phyloP scores from a whole-genome alignment of 2,329 filamentous ascomycete genomes.

The Arthrobotrys conoides region DNA sequence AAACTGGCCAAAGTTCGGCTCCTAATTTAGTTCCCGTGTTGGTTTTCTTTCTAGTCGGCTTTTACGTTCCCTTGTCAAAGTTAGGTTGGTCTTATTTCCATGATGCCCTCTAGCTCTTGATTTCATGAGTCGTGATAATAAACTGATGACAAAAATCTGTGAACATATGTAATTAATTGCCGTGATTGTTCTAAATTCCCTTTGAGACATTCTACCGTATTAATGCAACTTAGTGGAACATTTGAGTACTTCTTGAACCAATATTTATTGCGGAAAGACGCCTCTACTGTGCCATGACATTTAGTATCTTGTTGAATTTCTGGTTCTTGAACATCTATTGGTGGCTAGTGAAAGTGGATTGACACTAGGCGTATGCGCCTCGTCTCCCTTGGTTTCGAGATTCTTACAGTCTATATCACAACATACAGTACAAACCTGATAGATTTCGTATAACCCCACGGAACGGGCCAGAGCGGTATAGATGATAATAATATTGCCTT shows the following conservation, averaged over 20 bases:
- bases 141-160: background rate
- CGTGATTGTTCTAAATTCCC: constrained; percentile 40
- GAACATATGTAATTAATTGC: constrained; percentile 10
- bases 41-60: constrained; percentile 13
- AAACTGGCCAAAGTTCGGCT: constrained; percentile 40
- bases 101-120: too few relatives aligned
- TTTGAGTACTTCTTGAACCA: constrained; percentile 30
- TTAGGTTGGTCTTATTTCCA: constrained; percentile 18
- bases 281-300: constrained; percentile 14
- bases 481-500: background rate
- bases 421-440: background rate
- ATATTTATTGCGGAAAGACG: constrained; percentile 35
- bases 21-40: constrained; percentile 49
- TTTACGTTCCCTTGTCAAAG: constrained; percentile 17
- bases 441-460: constrained; percentile 5
- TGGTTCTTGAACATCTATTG: constrained; percentile 41
- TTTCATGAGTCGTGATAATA: constrained; percentile 29
- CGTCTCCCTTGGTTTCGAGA: constrained; percentile 19
- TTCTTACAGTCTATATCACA: constrained; percentile 2
- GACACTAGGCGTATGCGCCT: constrained; percentile 37
- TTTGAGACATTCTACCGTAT: constrained; percentile 33
- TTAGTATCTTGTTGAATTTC: constrained; percentile 25
- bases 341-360: constrained; percentile 49
- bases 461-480: background rate
- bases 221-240: constrained; percentile 20